phyloP scores from a whole-genome alignment of 1,284 basidiomycete genomes.

The Leccinum ponderosum region DNA sequence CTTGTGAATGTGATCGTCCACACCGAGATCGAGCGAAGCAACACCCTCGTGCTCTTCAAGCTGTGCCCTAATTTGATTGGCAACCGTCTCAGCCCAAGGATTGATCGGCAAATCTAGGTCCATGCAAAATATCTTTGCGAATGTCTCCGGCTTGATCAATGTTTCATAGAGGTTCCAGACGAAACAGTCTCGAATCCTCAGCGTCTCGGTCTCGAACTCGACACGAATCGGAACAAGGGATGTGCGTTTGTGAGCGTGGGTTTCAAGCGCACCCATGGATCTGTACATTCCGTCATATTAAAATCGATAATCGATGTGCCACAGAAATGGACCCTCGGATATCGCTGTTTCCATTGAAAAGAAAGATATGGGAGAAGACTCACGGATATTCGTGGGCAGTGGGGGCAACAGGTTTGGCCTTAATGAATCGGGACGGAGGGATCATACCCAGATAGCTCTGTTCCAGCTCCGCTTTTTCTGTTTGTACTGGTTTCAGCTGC shows the following conservation, averaged over 20 bases:
- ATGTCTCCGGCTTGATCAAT: constrained; percentile 79
- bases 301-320: constrained; percentile 13
- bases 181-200: constrained; percentile 92
- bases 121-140: constrained; percentile 84
- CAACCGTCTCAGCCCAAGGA: constrained; percentile 76
- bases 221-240: constrained; percentile 90
- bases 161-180: constrained; percentile 93
- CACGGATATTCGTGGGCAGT: constrained; percentile 74
- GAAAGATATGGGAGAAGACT: constrained; percentile 35
- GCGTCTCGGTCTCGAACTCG: constrained; percentile 91
- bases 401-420: constrained; percentile 53
- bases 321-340: constrained; percentile 20
- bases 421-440: constrained; percentile 80
- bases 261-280: constrained; percentile 62
- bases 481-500: constrained; percentile 27
- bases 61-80: constrained; percentile 87
- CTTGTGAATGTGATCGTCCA: constrained; percentile 56
- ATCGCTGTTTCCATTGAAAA: constrained; percentile 13
- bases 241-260: constrained; percentile 63
- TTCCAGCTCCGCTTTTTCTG: constrained; percentile 64
- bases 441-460: constrained; percentile 89
- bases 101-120: constrained; percentile 79
- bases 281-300: constrained; percentile 41
- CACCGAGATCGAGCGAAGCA: constrained; percentile 72
- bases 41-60: constrained; percentile 86